Conservation (phyloP, 495 filamentous ascomycete species). For the Aspergillus bridgeri region DNA sequence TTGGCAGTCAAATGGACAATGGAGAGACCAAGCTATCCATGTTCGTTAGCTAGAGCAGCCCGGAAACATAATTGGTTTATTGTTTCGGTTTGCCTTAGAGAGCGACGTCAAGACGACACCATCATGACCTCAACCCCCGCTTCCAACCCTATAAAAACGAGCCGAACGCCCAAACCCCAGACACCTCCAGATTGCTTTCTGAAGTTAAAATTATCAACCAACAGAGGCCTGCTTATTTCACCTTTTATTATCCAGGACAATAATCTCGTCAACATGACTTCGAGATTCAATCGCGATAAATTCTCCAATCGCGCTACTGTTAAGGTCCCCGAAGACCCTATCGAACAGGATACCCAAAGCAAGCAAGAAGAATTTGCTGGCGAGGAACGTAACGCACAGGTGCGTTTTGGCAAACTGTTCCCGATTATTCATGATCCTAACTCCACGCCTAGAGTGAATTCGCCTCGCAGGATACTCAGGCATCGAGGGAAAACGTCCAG, state of each 20-base stretch:
- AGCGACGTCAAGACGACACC: constrained; percentile 8
- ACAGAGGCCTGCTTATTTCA: too few relatives aligned
- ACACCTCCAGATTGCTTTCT: too few relatives aligned
- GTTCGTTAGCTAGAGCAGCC: background rate
- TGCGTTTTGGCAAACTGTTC: constrained; percentile 21
- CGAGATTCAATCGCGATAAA: constrained; percentile 55
- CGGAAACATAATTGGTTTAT: background rate
- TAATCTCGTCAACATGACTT: constrained; percentile 6
- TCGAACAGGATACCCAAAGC: constrained; percentile 48
- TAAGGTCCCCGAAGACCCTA: constrained; percentile 50
- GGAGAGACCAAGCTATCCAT: background rate
- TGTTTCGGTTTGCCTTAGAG: background rate
- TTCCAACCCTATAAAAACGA: background rate
- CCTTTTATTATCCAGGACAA: too few relatives aligned
- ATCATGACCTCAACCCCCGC: constrained; percentile 13
- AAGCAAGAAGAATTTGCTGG: constrained; percentile 32
- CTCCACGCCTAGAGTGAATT: constrained; percentile 34
- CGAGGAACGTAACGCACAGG: constrained; percentile 48
- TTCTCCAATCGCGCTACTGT: constrained; percentile 61
- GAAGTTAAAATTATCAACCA: too few relatives aligned
- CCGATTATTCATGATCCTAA: too few relatives aligned
- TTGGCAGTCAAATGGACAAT: background rate
- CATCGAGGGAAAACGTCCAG: constrained; percentile 47
- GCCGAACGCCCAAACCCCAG: background rate
- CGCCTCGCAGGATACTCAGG: constrained; percentile 52